Conservation (phyloP, 2,329 filamentous ascomycete genomes). For the Aspergillus alliaceus region DNA sequence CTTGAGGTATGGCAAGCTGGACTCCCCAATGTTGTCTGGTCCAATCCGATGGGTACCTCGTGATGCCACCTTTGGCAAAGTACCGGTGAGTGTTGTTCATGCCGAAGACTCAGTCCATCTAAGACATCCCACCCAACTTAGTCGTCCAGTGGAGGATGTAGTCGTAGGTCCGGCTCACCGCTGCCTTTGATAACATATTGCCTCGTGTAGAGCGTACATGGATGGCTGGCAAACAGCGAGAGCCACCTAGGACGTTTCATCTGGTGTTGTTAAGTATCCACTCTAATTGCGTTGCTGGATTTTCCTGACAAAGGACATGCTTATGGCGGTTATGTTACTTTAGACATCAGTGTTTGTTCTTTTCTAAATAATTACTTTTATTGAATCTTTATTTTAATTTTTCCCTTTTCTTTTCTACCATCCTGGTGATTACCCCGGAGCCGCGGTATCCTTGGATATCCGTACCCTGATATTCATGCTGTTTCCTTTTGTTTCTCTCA, state of each 20-base stretch:
- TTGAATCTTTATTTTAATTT: slow-evolving; percentile 13
- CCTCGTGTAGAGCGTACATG: slow-evolving; percentile 22
- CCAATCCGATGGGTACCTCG: slow-evolving; percentile 19
- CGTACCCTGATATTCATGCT: slow-evolving; percentile 10
- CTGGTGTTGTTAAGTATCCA: slow-evolving; percentile 24
- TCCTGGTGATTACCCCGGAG: slow-evolving; percentile 7
- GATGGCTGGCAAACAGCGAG: slow-evolving; percentile 19
- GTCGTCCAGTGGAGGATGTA: slow-evolving; percentile 17
- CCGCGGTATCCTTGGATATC: slow-evolving; percentile 9
- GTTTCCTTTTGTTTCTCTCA: slow-evolving; percentile 13
- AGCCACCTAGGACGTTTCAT: slow-evolving; percentile 13
- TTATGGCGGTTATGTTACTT: background rate
- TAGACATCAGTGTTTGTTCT: background rate
- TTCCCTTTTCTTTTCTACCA: slow-evolving; percentile 2
- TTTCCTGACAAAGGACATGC: slow-evolving; percentile 23
- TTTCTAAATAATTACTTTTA: slow-evolving; percentile 18
- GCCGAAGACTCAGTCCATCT: slow-evolving; percentile 17
- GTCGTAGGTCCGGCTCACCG: slow-evolving; percentile 21
- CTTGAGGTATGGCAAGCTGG: slow-evolving; percentile 20
- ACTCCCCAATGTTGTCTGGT: slow-evolving; percentile 14
- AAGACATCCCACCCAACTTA: slow-evolving; percentile 22
- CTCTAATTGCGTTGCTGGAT: slow-evolving; percentile 17
- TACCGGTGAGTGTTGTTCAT: slow-evolving; percentile 20
- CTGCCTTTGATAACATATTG: slow-evolving; percentile 14
- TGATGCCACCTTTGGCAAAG: slow-evolving; percentile 19